Evolutionary conservation across 1,284 basidiomycete genomes (phyloP).

Genomic region (Fomes fomentarius): DNA sequence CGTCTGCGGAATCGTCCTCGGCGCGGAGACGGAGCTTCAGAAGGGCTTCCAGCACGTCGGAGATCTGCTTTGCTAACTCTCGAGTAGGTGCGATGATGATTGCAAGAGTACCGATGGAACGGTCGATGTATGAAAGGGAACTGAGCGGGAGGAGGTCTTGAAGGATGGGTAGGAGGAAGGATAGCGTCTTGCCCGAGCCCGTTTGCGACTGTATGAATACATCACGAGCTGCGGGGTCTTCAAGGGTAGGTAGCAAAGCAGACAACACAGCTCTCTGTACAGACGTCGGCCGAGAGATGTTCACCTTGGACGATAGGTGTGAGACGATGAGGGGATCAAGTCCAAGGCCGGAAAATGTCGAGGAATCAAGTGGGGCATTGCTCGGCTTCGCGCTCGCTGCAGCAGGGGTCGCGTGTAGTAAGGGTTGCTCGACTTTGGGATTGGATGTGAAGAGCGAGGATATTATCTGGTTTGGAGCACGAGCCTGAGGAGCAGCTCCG

Average conservation of each 20-base stretch:
- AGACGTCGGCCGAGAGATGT: conserved; percentile 85
- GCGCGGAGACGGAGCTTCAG: conserved; percentile 78
- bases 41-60: conserved; percentile 66
- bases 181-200: conserved; percentile 96
- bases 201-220: conserved; percentile 98
- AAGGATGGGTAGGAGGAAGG: conserved; percentile 94
- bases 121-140: conserved; percentile 86
- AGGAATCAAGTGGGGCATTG: conserved; percentile 84
- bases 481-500: conserved; percentile 35
- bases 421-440: conserved; percentile 59
- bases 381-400: conserved; percentile 61
- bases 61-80: conserved; percentile 94
- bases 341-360: conserved; percentile 76
- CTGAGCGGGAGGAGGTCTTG: conserved; percentile 93
- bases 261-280: conserved; percentile 89
- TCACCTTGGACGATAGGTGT: conserved; percentile 84
- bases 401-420: conserved; percentile 32
- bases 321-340: conserved; percentile 82
- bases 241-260: conserved; percentile 58
- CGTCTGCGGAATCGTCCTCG: conserved; percentile 54
- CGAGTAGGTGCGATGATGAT: conserved; percentile 95
- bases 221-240: conserved; percentile 61
- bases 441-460: conserved; percentile 92
- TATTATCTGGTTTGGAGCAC: conserved; percentile 69
- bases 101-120: conserved; percentile 87